phyloP scores from a whole-genome alignment of 768 basidiomycete species.

The Lepiota brunneoincarnata region DNA sequence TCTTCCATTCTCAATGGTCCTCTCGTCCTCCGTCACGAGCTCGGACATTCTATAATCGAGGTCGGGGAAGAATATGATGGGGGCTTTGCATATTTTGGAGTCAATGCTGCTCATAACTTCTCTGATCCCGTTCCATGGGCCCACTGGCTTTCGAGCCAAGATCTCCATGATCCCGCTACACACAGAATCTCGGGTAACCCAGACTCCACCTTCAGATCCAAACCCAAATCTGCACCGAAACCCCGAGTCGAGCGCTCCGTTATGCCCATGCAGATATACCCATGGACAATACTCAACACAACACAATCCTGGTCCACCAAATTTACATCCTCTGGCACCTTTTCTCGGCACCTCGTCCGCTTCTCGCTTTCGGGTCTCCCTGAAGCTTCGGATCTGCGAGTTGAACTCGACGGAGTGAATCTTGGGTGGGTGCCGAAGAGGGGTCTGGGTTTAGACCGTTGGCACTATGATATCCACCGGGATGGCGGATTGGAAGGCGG shows the following conservation, averaged over 20 bases:
- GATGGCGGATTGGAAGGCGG: conserved; percentile 42
- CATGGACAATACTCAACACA: conserved; percentile 71
- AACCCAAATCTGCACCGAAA: not conserved
- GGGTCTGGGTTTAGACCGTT: conserved; percentile 65
- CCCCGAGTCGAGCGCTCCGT: conserved; percentile 61
- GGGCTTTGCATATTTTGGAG: conserved; percentile 69
- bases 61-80: conserved; percentile 87
- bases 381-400: conserved; percentile 43
- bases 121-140: conserved; percentile 55
- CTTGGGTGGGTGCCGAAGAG: conserved; percentile 56
- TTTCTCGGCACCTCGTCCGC: conserved; percentile 56
- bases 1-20: conserved; percentile 73
- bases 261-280: conserved; percentile 74
- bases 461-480: conserved; percentile 66
- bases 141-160: conserved; percentile 59
- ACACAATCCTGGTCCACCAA: conserved; percentile 54
- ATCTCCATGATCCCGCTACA: conserved; percentile 8
- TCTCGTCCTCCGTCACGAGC: conserved; percentile 73
- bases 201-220: not conserved
- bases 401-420: conserved; percentile 59
- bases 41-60: conserved; percentile 76
- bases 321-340: conserved; percentile 65
- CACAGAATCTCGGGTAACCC: not conserved
- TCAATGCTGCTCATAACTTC: conserved; percentile 52
- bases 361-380: conserved; percentile 78